Conservation (phyloP, 441 rosid genomes). For the Gossypium laxum region DNA sequence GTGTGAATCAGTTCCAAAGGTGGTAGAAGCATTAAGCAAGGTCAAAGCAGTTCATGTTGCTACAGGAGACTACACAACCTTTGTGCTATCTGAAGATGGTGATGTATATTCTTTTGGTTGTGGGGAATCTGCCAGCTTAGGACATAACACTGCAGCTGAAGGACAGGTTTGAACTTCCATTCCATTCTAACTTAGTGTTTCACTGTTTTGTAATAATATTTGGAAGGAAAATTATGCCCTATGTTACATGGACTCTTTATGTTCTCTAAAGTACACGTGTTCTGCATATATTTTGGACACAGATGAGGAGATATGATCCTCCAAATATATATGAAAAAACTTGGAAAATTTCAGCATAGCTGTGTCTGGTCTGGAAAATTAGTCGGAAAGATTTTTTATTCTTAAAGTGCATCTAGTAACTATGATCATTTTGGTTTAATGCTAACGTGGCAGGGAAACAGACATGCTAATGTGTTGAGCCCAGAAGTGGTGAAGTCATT, state of each 20-base stretch:
- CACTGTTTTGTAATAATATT: background rate
- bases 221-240: background rate
- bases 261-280: background rate
- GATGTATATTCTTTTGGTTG: slow-evolving; percentile 88
- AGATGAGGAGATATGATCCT: background rate
- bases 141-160: slow-evolving; percentile 50
- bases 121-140: slow-evolving; percentile 85
- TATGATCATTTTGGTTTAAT: background rate
- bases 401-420: slow-evolving; percentile 1
- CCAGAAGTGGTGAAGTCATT: slow-evolving; percentile 68
- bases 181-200: background rate
- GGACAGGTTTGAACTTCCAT: slow-evolving; percentile 44
- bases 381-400: background rate
- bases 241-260: background rate
- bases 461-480: slow-evolving; percentile 60
- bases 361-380: background rate
- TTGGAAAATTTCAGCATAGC: background rate
- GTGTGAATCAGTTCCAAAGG: slow-evolving; percentile 70
- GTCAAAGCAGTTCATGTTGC: slow-evolving; percentile 86
- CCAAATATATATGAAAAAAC: background rate
- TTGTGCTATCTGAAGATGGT: slow-evolving; percentile 76
- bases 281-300: background rate
- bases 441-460: slow-evolving; percentile 35
- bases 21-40: slow-evolving; percentile 61
- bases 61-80: slow-evolving; percentile 87